These are phyloP conservation scores for Gastrolobium bilobum DNA, from an alignment of 306 rosid genomes.

Conservation along the genomic window DNA sequence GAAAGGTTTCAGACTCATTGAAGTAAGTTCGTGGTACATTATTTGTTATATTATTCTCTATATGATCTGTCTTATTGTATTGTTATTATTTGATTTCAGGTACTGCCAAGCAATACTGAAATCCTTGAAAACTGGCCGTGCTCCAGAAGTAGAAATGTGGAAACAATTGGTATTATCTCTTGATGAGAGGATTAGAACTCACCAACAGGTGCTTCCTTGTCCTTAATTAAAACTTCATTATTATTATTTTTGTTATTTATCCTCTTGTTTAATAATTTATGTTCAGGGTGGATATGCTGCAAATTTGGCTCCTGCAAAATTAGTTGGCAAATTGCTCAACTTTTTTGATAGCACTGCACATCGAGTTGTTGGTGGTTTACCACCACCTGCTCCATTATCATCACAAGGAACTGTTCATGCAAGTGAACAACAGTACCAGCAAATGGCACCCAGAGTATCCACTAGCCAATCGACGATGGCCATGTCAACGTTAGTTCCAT, in stretches of 20 bases:
- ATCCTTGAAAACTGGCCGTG: slow-evolving; percentile 86
- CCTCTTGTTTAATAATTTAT: slow-evolving; percentile 41
- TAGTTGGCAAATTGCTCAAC: slow-evolving; percentile 85
- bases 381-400: slow-evolving; percentile 81
- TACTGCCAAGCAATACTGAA: slow-evolving; percentile 88
- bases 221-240: slow-evolving; percentile 13
- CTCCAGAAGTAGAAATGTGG: slow-evolving; percentile 91
- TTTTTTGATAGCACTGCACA: slow-evolving; percentile 92
- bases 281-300: slow-evolving; percentile 87
- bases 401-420: slow-evolving; percentile 64
- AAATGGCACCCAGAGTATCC: slow-evolving; percentile 65
- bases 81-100: slow-evolving; percentile 56
- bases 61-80: slow-evolving; percentile 34
- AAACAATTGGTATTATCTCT: slow-evolving; percentile 80
- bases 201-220: slow-evolving; percentile 75
- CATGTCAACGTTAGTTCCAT: slow-evolving; percentile 85
- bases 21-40: slow-evolving; percentile 68
- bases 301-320: slow-evolving; percentile 79
- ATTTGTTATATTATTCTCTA: slow-evolving; percentile 25
- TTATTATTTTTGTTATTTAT: slow-evolving; percentile 39
- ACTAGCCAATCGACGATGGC: slow-evolving; percentile 90
- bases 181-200: slow-evolving; percentile 89
- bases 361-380: slow-evolving; percentile 92
- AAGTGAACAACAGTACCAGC: slow-evolving; percentile 67
- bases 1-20: slow-evolving; percentile 89